Base-by-base conservation (phyloP, 2,329 filamentous ascomycete species). In the Ilyonectria mors-panacis region DNA sequence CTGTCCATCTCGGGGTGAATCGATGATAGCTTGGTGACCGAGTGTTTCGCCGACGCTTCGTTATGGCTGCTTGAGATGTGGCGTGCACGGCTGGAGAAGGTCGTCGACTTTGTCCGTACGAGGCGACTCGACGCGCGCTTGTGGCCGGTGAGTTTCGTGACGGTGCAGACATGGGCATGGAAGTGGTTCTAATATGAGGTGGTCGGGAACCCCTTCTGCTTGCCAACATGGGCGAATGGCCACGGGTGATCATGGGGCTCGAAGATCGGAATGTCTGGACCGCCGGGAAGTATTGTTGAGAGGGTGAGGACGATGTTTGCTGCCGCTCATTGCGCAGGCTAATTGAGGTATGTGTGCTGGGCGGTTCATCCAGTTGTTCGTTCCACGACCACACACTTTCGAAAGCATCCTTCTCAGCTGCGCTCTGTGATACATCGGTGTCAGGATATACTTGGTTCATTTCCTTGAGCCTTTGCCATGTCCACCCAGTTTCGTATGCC, bases 391-490 rank as follows among this genome's bases (percentile, higher is more conserved):
- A 76, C 57, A 67, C 94, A 4, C 87, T 87, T 77, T 91, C 90
- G 7, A 86, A 86, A 1, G 88, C 86, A 59, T 88, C 81, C 69
- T 81, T 79, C 62, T 80, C 78, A 68, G 84, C 74, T 12, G 15
- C 56, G 21, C 6, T 30, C 28, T 73, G 59, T 39, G 69, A 71
- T n/a, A 50, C 59, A 54, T 79, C 72, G 80, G 79, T 23, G 62
- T 89, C 85, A 1, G 83, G 81, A 68, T 87, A 86, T 21, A 88
- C 83, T 6, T 88, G 85, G 55, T 87, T 89, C 26, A 94, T 81
- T 71, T 90, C 86, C 37, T 89, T 87, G 10, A 95, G 79, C 51
- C 86, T 86, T 71, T 90, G 89, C 93, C 93, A 95, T 1, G 88
- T 90, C 92, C 91, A 94, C 6, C 85, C 85, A 10, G 82, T 77